Evolutionary conservation across 331 rosid species (phyloP).

Genomic region (Quercus phellos): DNA sequence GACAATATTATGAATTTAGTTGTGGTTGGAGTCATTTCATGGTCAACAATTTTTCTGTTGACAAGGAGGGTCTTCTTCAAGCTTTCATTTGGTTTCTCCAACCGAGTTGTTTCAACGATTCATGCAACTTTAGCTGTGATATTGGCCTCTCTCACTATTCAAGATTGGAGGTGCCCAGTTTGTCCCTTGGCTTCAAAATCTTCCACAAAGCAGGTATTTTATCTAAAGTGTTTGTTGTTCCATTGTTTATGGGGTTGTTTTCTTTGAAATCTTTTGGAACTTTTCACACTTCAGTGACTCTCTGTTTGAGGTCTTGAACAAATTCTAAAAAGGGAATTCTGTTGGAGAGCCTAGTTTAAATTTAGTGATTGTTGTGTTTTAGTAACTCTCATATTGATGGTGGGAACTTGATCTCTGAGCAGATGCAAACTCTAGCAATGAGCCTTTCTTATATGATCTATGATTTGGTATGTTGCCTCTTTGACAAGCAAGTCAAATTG

Average conservation of each 20-base stretch:
- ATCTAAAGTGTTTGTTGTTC: neutral
- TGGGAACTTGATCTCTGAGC: constrained; percentile 6
- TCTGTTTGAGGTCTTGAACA: neutral
- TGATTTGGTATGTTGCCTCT: constrained; percentile 67
- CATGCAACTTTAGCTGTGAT: constrained; percentile 73
- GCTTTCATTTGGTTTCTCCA: constrained; percentile 60
- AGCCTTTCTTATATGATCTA: constrained; percentile 70
- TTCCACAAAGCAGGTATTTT: constrained; percentile 51
- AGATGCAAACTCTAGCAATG: constrained; percentile 61
- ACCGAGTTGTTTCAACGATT: constrained; percentile 60
- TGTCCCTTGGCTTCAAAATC: constrained; percentile 59
- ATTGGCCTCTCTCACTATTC: constrained; percentile 55
- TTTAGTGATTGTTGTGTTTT: neutral
- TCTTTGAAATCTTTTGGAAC: neutral
- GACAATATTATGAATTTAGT: constrained; percentile 28
- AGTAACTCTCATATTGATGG: neutral
- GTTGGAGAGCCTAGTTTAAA: no score
- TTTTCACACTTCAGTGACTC: neutral
- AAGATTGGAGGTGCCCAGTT: constrained; percentile 75
- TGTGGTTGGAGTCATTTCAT: constrained; percentile 57
- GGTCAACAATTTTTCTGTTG: constrained; percentile 56
- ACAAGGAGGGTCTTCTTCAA: constrained; percentile 42
- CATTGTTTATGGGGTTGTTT: neutral
- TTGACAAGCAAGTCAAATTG: constrained; percentile 42
- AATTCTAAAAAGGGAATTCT: no score